Evolutionary conservation across 2,329 filamentous ascomycete genomes (phyloP).

Genomic region (Arthrobotrys sinensis): DNA sequence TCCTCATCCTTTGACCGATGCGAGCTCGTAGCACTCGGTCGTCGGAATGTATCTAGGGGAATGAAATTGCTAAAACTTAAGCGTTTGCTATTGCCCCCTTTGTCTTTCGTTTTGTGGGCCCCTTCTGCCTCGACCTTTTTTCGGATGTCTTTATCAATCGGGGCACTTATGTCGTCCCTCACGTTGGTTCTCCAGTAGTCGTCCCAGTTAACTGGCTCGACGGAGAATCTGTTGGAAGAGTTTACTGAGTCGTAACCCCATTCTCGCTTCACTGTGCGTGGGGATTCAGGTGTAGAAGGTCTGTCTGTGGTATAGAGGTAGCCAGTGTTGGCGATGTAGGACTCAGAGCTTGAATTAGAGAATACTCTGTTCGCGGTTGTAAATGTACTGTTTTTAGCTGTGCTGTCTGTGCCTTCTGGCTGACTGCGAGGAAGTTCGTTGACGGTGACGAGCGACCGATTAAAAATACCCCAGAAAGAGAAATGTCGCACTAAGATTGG

Average conservation of each 20-base stretch:
- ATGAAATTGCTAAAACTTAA: constrained; percentile 58
- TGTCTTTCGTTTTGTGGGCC: constrained; percentile 33
- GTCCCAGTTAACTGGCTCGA: constrained; percentile 52
- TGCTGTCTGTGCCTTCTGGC: constrained; percentile 40
- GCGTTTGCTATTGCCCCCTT: constrained; percentile 30
- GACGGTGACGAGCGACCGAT: constrained; percentile 55
- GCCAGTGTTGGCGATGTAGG: constrained; percentile 50
- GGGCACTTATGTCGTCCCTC: constrained; percentile 52
- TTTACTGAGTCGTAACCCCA: constrained; percentile 56
- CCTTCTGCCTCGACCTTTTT: constrained; percentile 54
- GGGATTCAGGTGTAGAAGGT: constrained; percentile 43
- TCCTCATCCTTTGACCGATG: constrained; percentile 53
- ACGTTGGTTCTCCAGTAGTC: constrained; percentile 53
- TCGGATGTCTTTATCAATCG: constrained; percentile 54
- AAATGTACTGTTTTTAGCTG: constrained; percentile 53
- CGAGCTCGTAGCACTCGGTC: constrained; percentile 53
- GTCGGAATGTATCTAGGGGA: constrained; percentile 53
- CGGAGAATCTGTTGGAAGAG: constrained; percentile 50
- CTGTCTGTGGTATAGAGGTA: constrained; percentile 41
- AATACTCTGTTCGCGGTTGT: constrained; percentile 52
- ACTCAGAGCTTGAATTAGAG: constrained; percentile 53
- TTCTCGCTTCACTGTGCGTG: constrained; percentile 45
- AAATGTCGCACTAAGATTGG: constrained; percentile 54
- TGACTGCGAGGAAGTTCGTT: constrained; percentile 54
- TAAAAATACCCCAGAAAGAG: constrained; percentile 52